A percentile compares a stretch with the other conserved stretches of the same genome.
phyloP scores from a whole-genome alignment of 2,329 filamentous ascomycete species.

The Fusarium oxysporum region DNA sequence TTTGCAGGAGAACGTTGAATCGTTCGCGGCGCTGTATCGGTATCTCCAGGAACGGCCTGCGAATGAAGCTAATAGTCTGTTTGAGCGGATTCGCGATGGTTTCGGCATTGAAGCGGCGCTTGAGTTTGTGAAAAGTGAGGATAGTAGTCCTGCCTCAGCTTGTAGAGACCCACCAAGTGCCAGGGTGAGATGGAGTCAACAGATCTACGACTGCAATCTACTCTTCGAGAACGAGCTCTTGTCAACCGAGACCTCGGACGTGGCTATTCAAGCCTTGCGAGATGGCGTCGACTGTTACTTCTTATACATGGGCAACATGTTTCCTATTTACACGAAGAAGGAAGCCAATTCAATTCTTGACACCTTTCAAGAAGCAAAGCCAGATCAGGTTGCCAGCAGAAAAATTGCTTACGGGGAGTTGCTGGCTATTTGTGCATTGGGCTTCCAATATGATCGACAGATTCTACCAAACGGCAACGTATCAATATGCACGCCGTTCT shows the following conservation, averaged over 20 bases:
- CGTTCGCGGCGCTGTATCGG: background rate
- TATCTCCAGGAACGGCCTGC: background rate
- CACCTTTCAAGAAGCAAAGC: accelerated
- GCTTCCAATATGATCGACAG: background rate
- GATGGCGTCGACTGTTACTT: background rate
- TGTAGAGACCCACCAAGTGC: background rate
- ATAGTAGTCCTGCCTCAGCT: accelerated
- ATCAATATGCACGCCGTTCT: background rate
- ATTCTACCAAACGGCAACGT: accelerated
- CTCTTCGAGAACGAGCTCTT: background rate
- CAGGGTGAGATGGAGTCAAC: accelerated
- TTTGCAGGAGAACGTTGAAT: background rate
- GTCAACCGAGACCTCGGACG: accelerated
- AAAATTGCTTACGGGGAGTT: background rate
- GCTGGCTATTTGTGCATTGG: background rate
- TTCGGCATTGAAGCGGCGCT: accelerated
- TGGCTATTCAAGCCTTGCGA: background rate
- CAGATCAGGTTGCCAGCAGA: accelerated
- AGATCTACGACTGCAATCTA: background rate
- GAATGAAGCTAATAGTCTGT: background rate
- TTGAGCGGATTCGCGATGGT: background rate
- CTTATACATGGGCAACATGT: background rate
- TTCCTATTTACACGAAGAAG: background rate
- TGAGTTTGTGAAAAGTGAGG: background rate
- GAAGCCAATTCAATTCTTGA: accelerated